phyloP scores from a whole-genome alignment of 2,329 filamentous ascomycete species.

The Emmonsia crescens region DNA sequence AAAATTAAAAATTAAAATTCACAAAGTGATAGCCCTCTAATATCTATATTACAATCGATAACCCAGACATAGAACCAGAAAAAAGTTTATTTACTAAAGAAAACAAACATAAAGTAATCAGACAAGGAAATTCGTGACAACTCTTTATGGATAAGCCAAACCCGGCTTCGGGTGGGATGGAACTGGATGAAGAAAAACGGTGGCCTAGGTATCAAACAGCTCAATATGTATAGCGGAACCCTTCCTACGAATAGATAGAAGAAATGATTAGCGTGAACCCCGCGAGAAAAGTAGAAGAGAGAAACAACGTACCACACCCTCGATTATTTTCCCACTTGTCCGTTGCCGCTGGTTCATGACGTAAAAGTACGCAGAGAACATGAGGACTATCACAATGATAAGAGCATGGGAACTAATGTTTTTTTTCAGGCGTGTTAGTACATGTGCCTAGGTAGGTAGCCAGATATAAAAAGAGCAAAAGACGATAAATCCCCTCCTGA shows the following conservation, averaged over 20 bases:
- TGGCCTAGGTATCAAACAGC: neutral
- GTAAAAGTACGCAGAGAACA: conserved; percentile 46
- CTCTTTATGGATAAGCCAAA: neutral
- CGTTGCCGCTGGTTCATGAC: conserved; percentile 40
- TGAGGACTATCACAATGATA: conserved; percentile 43
- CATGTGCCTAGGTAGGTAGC: neutral
- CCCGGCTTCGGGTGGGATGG: neutral
- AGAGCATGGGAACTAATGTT: conserved; percentile 44
- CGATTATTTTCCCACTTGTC: conserved; percentile 39
- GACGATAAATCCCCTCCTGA: neutral
- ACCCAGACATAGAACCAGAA: too few relatives aligned
- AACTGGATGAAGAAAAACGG: neutral
- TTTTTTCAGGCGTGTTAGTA: neutral
- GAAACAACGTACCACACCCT: conserved; percentile 29
- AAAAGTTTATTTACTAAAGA: too few relatives aligned
- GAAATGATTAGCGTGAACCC: neutral
- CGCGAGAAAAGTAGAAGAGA: neutral
- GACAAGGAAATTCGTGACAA: neutral
- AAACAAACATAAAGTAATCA: too few relatives aligned
- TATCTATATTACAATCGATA: too few relatives aligned
- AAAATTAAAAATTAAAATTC: neutral
- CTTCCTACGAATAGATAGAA: conserved; percentile 15
- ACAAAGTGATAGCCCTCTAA: too few relatives aligned
- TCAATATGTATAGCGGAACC: conserved; percentile 28
- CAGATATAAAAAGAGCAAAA: neutral